A percentile compares a stretch with the other conserved stretches of the same genome.
Conservation (phyloP, 2,329 filamentous ascomycete genomes). For the Aspergillus jensenii region DNA sequence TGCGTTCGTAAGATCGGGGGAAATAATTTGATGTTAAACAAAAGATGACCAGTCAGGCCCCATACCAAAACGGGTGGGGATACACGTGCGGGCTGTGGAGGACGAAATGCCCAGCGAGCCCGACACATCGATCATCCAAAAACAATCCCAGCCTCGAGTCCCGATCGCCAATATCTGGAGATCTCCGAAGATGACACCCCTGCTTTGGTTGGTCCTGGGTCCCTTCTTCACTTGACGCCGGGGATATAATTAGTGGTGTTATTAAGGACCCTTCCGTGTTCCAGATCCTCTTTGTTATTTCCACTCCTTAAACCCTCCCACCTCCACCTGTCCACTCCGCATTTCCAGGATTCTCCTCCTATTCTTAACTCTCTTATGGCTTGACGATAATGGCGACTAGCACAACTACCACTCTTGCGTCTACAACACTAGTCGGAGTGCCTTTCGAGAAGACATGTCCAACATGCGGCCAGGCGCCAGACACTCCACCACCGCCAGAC, state of each 20-base stretch:
- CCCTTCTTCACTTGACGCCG: background rate
- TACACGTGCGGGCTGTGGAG: background rate
- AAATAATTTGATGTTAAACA: background rate
- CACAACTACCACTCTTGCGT: constrained; percentile 23
- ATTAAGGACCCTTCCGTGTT: background rate
- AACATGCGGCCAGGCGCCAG: constrained; percentile 37
- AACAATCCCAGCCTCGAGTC: background rate
- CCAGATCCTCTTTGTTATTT: background rate
- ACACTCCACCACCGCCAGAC: constrained; percentile 20
- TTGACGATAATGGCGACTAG: constrained; percentile 26
- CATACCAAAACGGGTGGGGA: background rate
- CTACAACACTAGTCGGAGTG: constrained; percentile 34
- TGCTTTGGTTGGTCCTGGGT: background rate
- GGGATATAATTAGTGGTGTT: background rate
- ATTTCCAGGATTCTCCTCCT: background rate
- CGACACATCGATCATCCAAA: background rate
- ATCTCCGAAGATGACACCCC: background rate
- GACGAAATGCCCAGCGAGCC: background rate
- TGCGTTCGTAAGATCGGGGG: background rate
- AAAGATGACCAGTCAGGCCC: background rate
- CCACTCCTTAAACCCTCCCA: background rate
- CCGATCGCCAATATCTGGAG: background rate
- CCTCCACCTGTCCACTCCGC: background rate
- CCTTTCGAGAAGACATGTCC: constrained; percentile 34
- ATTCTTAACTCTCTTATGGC: constrained; percentile 3